A percentile compares a stretch with the other conserved stretches of the same genome.
phyloP scores from a whole-genome alignment of 495 filamentous ascomycete genomes.

The Podospora fimiseda region DNA sequence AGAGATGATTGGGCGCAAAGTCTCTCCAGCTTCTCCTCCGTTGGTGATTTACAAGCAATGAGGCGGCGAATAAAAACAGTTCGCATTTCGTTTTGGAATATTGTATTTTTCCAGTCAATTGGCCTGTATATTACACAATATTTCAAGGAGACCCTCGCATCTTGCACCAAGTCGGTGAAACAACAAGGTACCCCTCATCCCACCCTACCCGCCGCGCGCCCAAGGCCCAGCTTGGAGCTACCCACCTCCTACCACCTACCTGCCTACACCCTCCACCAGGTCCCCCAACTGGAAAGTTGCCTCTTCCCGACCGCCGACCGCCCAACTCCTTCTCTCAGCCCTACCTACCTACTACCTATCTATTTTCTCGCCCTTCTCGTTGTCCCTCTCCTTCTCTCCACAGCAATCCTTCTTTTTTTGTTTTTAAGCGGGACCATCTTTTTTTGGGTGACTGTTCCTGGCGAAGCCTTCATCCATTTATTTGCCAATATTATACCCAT shows the following conservation, averaged over 20 bases:
- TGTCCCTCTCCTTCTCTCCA: conserved; percentile 1
- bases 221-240: conserved; percentile 9
- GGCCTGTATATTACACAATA: no score
- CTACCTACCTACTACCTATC: no score
- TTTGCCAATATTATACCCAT: neutral
- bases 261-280: neutral
- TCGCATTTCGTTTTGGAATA: neutral
- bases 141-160: neutral
- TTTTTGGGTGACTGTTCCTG: neutral
- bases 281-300: conserved; percentile 10
- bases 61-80: neutral
- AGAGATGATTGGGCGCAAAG: neutral
- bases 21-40: no score
- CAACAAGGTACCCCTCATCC: conserved; percentile 11
- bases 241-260: conserved; percentile 10
- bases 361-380: no score
- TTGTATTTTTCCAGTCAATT: neutral
- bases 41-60: conserved; percentile 3
- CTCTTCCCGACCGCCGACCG: conserved; percentile 18
- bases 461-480: neutral
- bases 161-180: conserved; percentile 12
- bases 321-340: no score
- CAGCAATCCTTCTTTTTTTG: neutral
- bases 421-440: neutral
- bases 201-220: conserved; percentile 4